Evolutionary conservation across 2,329 filamentous ascomycete genomes (phyloP), one percentile per base, ranked within the genome.

Genomic region (Botrytis sinoallii): DNA sequence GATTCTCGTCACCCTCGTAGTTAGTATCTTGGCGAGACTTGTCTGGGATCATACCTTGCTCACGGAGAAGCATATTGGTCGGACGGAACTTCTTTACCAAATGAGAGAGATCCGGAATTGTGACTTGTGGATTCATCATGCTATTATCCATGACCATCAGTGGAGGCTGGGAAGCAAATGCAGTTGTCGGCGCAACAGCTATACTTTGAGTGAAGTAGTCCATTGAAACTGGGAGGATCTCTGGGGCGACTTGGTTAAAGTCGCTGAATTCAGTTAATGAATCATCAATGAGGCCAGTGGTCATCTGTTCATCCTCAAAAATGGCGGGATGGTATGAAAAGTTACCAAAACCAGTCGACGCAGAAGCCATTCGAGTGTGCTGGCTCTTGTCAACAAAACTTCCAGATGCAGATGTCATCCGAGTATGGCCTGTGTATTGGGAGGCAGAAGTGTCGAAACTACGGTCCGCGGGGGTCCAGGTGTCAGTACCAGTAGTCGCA

Each of bases 41-140:
- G 9, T 44, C 63, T 0, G 48, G 48, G 4, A 69, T 68, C 40
- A 59, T 35, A 22, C 71, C 71, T 38, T 44, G 32, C 16, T 72
- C 48, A 8, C 71, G 71, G 32, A 72, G 71, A 46, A 72, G 63
- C 71, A 72, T 72, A 12, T 72, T 69, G 1, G 71, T 69, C 1
- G 71, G 71, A 4, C 52, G 71, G 9, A 72, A 72, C 18, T 57
- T 40, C 25, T 55, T 72, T 9, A 69, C 66, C 38, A 69, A 32
- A 5, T 66, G 60, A 6, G 38, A 67, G 7, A 42, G 46, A 72
- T 55, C 61, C 4, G 69, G 61, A 2, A 40, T 2, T 29, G n/a
- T 0, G 3, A 29, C 14, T 18, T 57, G n/a, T 18, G 32, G 2
- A 32, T 32, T 32, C 16, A 6, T 16, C 1, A 32, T 1, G 2